These are phyloP conservation scores for Colletotrichum costaricense DNA, from an alignment of 2,329 filamentous ascomycete species.

Conservation along the genomic window DNA sequence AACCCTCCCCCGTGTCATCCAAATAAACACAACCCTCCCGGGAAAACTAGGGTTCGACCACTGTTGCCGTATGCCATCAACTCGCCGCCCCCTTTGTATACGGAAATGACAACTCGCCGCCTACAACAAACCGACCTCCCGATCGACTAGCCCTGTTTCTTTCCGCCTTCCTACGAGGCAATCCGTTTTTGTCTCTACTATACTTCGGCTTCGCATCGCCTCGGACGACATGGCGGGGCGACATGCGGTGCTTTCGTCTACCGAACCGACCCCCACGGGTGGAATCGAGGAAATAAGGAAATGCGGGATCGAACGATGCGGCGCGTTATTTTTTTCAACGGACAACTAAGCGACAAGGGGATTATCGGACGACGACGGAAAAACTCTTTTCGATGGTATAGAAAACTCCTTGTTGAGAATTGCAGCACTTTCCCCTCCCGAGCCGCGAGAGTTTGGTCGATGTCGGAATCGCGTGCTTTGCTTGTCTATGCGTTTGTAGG, in stretches of 20 bases:
- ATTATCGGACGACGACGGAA: constrained; percentile 12
- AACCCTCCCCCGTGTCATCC: neutral
- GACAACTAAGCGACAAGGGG: constrained; percentile 11
- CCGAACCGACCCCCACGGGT: constrained; percentile 8
- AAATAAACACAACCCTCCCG: constrained; percentile 10
- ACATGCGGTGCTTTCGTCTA: constrained; percentile 27
- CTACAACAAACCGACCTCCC: constrained; percentile 13
- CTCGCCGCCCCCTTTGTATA: constrained; percentile 17
- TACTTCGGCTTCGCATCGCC: constrained; percentile 17
- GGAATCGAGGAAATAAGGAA: constrained; percentile 27
- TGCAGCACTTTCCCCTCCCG: constrained; percentile 21
- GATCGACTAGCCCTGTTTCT: constrained; percentile 1
- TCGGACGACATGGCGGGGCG: neutral
- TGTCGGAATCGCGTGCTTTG: constrained; percentile 32
- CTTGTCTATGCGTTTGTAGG: constrained; percentile 32
- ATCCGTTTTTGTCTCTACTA: neutral
- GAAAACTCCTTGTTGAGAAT: constrained; percentile 27
- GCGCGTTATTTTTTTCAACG: constrained; percentile 10
- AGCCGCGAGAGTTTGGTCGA: constrained; percentile 26
- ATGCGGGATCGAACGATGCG: constrained; percentile 22
- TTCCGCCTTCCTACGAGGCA: constrained; percentile 16
- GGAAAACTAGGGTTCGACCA: neutral
- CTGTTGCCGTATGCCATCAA: constrained; percentile 6
- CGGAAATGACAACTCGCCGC: constrained; percentile 26
- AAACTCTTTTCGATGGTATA: constrained; percentile 25